Percentiles rank a stretch among this genome's conserved stretches.
Conservation (phyloP, 2,329 filamentous ascomycete genomes). For the Colletotrichum navitas region DNA sequence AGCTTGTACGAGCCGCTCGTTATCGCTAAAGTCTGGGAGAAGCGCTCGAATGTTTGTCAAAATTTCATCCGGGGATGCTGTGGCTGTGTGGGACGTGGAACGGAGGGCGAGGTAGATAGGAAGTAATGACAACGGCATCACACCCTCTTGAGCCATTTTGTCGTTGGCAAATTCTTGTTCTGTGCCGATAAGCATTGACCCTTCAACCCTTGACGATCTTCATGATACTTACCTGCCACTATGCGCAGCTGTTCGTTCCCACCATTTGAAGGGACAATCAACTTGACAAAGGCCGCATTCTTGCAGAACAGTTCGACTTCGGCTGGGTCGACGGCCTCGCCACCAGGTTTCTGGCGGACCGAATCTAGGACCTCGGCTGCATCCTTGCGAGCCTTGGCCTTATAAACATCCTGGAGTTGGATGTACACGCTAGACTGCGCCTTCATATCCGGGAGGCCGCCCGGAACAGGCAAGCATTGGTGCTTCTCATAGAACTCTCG, state of each 20-base stretch:
- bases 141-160: constrained; percentile 61
- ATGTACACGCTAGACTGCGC: constrained; percentile 92
- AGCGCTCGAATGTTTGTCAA: constrained; percentile 58
- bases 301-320: constrained; percentile 96
- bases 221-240: constrained; percentile 63
- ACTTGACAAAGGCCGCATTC: constrained; percentile 91
- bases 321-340: constrained; percentile 69
- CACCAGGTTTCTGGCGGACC: constrained; percentile 67
- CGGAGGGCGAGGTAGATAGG: constrained; percentile 77
- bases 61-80: constrained; percentile 66
- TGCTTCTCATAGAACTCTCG: constrained; percentile 81
- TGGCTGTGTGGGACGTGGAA: constrained; percentile 62
- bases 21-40: constrained; percentile 61
- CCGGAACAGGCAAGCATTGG: constrained; percentile 82
- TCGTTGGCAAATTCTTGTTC: constrained; percentile 68
- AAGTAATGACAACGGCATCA: constrained; percentile 70
- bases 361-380: constrained; percentile 77
- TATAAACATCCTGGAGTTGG: constrained; percentile 92
- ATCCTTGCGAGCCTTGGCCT: constrained; percentile 85
- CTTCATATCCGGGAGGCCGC: constrained; percentile 97
- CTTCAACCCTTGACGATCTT: neutral
- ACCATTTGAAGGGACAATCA: constrained; percentile 72
- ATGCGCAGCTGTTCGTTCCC: constrained; percentile 63
- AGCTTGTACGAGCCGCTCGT: constrained; percentile 65
- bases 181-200: constrained; percentile 47